phyloP scores from a whole-genome alignment of 768 basidiomycete species.

The Lentinula boryana region DNA sequence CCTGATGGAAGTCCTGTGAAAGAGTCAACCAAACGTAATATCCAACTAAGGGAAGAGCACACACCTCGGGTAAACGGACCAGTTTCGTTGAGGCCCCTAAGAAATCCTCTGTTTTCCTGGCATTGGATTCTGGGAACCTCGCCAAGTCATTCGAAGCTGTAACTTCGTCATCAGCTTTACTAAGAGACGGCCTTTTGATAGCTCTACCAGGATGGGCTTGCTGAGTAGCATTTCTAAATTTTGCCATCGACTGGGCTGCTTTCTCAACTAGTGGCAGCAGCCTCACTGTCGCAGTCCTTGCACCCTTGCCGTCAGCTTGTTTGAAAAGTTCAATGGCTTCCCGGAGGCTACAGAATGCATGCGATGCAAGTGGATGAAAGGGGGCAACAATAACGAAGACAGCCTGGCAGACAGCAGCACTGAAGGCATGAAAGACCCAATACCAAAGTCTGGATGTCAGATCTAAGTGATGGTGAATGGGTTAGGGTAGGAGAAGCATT shows the following conservation, averaged over 20 bases:
- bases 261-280: slow-evolving; percentile 9
- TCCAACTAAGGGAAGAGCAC: neutral
- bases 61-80: slow-evolving; percentile 10
- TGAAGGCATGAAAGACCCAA: slow-evolving; percentile 17
- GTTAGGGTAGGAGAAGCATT: neutral
- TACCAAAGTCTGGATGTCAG: slow-evolving; percentile 18
- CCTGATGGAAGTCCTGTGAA: neutral
- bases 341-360: slow-evolving; percentile 15
- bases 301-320: slow-evolving; percentile 13
- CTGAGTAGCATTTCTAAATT: slow-evolving; percentile 4
- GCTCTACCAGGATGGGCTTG: neutral
- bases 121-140: slow-evolving; percentile 13
- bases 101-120: slow-evolving; percentile 15
- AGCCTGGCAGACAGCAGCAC: slow-evolving; percentile 16
- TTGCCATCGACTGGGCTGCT: slow-evolving; percentile 12
- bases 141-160: neutral
- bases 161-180: neutral
- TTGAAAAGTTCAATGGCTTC: slow-evolving; percentile 16
- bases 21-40: neutral
- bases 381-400: slow-evolving; percentile 18
- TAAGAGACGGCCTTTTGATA: neutral
- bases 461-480: neutral
- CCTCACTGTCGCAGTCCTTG: slow-evolving; percentile 12
- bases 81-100: slow-evolving; percentile 17
- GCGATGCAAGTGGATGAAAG: slow-evolving; percentile 14